Conservation (phyloP, 495 filamentous ascomycete genomes). For the Daldinia grandis region DNA sequence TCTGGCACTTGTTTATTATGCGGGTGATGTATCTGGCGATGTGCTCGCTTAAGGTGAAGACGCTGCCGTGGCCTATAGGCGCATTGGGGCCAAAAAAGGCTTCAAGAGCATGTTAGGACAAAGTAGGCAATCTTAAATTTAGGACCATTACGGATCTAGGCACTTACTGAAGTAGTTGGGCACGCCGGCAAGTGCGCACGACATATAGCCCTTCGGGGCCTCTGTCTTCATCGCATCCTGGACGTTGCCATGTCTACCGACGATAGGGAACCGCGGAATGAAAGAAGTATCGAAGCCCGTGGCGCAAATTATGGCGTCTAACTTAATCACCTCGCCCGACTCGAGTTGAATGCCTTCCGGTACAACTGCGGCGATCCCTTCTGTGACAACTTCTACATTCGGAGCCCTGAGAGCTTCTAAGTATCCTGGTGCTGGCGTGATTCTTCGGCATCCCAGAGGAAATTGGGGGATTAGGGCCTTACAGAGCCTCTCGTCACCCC, state of each 20-base stretch:
- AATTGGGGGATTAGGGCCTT: slow-evolving; percentile 70
- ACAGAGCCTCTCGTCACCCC: slow-evolving; percentile 48
- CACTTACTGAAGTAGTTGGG: slow-evolving; percentile 60
- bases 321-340: slow-evolving; percentile 62
- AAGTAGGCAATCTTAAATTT: not conserved
- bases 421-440: slow-evolving; percentile 75
- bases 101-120: slow-evolving; percentile 39
- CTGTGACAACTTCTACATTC: slow-evolving; percentile 68
- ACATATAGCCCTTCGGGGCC: slow-evolving; percentile 56
- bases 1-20: slow-evolving; percentile 56
- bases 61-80: slow-evolving; percentile 59
- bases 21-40: slow-evolving; percentile 56
- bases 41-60: slow-evolving; percentile 58
- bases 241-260: slow-evolving; percentile 61
- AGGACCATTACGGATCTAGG: not conserved
- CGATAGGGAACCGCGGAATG: slow-evolving; percentile 67
- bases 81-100: slow-evolving; percentile 59
- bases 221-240: slow-evolving; percentile 52
- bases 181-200: slow-evolving; percentile 53
- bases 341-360: slow-evolving; percentile 66
- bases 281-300: slow-evolving; percentile 74
- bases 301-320: slow-evolving; percentile 73
- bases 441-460: slow-evolving; percentile 69
- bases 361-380: slow-evolving; percentile 64
- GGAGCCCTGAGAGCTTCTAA: slow-evolving; percentile 67